Percentiles rank a stretch among this genome's conserved stretches.
These are phyloP conservation scores for Avena insularis DNA, from an alignment of 176 grass and related monocot genomes.

Conservation along the genomic window DNA sequence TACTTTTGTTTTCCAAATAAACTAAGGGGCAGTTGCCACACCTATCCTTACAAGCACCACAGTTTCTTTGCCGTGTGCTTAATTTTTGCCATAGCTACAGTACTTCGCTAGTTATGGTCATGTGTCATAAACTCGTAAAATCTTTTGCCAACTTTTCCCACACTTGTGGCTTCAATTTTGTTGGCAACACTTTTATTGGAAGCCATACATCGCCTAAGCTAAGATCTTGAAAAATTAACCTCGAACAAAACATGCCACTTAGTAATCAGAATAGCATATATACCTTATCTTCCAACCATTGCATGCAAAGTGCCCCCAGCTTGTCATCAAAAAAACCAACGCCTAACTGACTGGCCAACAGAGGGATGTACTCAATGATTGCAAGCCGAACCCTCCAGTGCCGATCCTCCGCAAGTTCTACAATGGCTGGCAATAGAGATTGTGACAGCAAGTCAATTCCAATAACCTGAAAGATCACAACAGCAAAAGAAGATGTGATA, in stretches of 20 bases:
- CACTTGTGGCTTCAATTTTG: background rate
- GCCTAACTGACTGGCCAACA: constrained; percentile 92
- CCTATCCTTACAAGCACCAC: background rate
- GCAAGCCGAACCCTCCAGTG: constrained; percentile 98
- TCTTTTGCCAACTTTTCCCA: constrained; percentile 1
- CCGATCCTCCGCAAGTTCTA: constrained; percentile 94
- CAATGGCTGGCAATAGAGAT: constrained; percentile 90
- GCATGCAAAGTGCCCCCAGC: constrained; percentile 94
- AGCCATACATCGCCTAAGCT: background rate
- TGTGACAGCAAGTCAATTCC: constrained; percentile 96
- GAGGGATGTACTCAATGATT: constrained; percentile 96
- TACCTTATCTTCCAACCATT: constrained; percentile 99
- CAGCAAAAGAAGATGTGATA: background rate
- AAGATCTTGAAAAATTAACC: background rate
- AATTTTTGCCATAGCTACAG: background rate
- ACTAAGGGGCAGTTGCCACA: background rate
- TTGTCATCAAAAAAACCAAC: constrained; percentile 95
- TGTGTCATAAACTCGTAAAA: background rate
- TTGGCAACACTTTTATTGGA: background rate
- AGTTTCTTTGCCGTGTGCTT: background rate
- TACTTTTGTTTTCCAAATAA: background rate
- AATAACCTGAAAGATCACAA: constrained; percentile 70
- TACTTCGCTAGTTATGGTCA: background rate
- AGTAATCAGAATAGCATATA: constrained; percentile 4
- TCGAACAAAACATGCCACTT: background rate